phyloP scores from a whole-genome alignment of 306 rosid species.

The Carpinus viminea region DNA sequence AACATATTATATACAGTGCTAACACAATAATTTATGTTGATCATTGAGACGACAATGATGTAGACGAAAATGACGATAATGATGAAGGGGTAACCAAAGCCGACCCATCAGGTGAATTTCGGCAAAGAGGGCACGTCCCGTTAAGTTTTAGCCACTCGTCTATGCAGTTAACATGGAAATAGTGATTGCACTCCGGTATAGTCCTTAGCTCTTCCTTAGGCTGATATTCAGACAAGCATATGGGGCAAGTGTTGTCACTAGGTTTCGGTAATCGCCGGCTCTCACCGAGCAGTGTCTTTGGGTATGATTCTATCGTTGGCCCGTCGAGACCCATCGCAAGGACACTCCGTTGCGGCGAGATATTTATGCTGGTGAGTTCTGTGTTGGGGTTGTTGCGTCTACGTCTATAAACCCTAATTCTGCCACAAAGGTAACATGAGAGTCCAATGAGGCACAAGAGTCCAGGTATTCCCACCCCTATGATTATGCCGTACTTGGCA shows the following conservation, averaged over 20 bases:
- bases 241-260: slow-evolving; percentile 55
- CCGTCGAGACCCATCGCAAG: slow-evolving; percentile 54
- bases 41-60: slow-evolving; percentile 20
- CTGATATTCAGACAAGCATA: slow-evolving; percentile 65
- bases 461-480: slow-evolving; percentile 68
- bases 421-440: slow-evolving; percentile 30
- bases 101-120: slow-evolving; percentile 47
- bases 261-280: slow-evolving; percentile 55
- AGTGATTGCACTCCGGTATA: slow-evolving; percentile 69
- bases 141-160: slow-evolving; percentile 79
- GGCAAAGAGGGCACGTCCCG: slow-evolving; percentile 70
- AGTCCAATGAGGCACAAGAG: slow-evolving; percentile 53
- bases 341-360: slow-evolving; percentile 14
- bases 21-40: neutral
- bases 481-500: slow-evolving; percentile 54
- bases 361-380: slow-evolving; percentile 14
- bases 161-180: slow-evolving; percentile 61
- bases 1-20: neutral
- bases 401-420: neutral
- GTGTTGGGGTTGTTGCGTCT: slow-evolving; percentile 6
- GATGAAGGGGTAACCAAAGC: slow-evolving; percentile 21
- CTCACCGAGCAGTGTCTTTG: slow-evolving; percentile 49
- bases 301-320: slow-evolving; percentile 71
- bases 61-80: slow-evolving; percentile 28
- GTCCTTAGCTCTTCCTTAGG: slow-evolving; percentile 59